Evolutionary conservation across 75 land plant species (phyloP).

Genomic region (Cunninghamia lanceolata): DNA sequence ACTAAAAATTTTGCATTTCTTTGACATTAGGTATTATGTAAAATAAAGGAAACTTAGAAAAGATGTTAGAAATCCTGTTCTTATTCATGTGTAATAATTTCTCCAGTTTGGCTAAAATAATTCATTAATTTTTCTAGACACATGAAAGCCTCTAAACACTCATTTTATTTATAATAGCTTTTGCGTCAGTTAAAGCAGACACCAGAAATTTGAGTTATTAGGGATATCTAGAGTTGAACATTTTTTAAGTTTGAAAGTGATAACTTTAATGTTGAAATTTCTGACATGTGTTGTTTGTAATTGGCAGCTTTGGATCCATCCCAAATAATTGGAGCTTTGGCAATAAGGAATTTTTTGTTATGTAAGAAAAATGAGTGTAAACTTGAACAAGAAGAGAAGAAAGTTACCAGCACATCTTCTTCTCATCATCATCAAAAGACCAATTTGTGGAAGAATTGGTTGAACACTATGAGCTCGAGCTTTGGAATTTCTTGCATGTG

Average conservation of each 20-base stretch:
- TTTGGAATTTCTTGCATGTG: neutral
- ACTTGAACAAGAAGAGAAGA: neutral
- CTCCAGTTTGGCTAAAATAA: too few relatives aligned
- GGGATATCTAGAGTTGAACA: neutral
- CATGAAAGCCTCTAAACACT: too few relatives aligned
- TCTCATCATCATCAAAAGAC: neutral
- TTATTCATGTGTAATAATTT: too few relatives aligned
- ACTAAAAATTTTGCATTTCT: too few relatives aligned
- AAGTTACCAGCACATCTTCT: neutral
- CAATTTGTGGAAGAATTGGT: constrained; percentile 4
- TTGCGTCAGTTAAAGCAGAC: too few relatives aligned
- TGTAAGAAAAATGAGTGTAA: constrained; percentile 43
- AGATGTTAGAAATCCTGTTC: too few relatives aligned
- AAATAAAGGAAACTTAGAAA: too few relatives aligned
- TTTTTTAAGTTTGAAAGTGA: too few relatives aligned
- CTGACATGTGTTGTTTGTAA: neutral
- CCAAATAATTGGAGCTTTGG: constrained; percentile 40
- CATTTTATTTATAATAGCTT: too few relatives aligned
- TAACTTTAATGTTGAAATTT: too few relatives aligned
- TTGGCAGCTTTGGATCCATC: constrained; percentile 36
- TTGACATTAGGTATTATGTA: too few relatives aligned
- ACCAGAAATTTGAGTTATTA: neutral
- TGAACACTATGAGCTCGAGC: neutral
- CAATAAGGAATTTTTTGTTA: constrained; percentile 50
- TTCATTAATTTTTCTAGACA: too few relatives aligned